phyloP scores from a whole-genome alignment of 805 yeast species.

The Jamesozyma hellenica region DNA sequence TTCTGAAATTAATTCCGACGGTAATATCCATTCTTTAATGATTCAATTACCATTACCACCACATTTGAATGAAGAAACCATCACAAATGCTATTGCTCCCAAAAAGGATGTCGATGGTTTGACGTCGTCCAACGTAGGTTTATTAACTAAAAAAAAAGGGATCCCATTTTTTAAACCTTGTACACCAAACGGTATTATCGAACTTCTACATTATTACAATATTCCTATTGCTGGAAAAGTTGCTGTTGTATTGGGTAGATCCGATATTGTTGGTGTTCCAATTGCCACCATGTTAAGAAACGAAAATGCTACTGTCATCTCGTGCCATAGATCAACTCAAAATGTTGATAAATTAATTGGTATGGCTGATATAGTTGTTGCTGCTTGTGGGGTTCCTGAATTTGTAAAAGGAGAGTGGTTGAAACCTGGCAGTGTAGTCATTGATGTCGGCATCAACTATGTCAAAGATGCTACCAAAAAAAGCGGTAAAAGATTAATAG shows the following conservation, averaged over 20 bases:
- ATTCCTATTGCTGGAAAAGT: conserved; percentile 51
- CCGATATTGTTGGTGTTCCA: conserved; percentile 80
- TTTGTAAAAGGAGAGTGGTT: conserved; percentile 83
- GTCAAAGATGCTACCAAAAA: conserved; percentile 64
- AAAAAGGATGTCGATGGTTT: conserved; percentile 79
- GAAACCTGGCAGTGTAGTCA: conserved; percentile 72
- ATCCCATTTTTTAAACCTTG: conserved; percentile 66
- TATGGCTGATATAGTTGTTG: conserved; percentile 68
- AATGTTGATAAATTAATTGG: conserved; percentile 42
- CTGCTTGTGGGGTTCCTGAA: conserved; percentile 83
- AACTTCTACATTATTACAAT: conserved; percentile 47
- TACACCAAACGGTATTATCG: conserved; percentile 74
- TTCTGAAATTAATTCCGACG: conserved; percentile 46
- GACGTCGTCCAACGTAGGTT: conserved; percentile 69
- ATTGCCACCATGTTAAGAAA: conserved; percentile 60
- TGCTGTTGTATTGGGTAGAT: conserved; percentile 80
- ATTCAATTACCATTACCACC: conserved; percentile 71
- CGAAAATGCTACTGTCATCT: conserved; percentile 67
- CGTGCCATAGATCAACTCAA: conserved; percentile 58
- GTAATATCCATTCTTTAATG: conserved; percentile 57
- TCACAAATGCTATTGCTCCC: conserved; percentile 57
- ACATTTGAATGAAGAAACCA: conserved; percentile 55
- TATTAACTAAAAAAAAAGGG: conserved; percentile 64
- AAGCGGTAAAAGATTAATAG: conserved; percentile 79
- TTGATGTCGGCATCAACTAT: conserved; percentile 94